Base-by-base conservation (phyloP, 2,329 filamentous ascomycete genomes). In the Pseudocercospora fijiensis region DNA sequence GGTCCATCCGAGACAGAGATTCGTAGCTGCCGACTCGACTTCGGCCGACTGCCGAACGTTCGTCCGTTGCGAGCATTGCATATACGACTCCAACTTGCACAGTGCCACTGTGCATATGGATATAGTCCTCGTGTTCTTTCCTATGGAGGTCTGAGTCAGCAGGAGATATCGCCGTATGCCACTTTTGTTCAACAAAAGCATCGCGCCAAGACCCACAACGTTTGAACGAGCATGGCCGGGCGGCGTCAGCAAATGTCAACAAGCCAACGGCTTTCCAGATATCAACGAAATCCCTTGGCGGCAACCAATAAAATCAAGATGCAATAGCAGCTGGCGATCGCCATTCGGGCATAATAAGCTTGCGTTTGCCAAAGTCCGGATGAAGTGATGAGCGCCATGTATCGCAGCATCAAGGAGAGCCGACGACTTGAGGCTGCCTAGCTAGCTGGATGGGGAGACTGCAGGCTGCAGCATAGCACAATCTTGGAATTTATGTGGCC, bases 401-500 rank as follows among this genome's bases (percentile, higher is more conserved):
- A 26, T 26, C 26, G 24, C 24, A 52, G 4, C 24, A 27, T 16
- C 49, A 24, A 27, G 24, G 20, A 52, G 22, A 52, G 13, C 22
- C 49, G 49, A 24, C 47, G 22, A 33, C 47, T 9, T 4, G 18
- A 8, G 45, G 45, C 22, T 27, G 47, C n/a, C n/a, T n/a, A n/a
- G n/a, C 22, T 4, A 52, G 47, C 22, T 52, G 47, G 16, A 27
- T 20, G 8, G 47, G 24, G 24, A 11, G 22, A 27, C 27, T 33
- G 52, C 24, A 55, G 52, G 52, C 24, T 33, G 52, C 52, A 55
- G 8, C 52, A 55, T 33, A n/a, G 52, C 52, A 55, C 52, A 30
- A 55, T 55, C 51, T 55, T 55, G 26, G 24, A 8, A 20, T 55
- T n/a, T 27, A 52, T 52, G 47, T 51, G 47, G 22, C 22, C 47